Base-by-base conservation (phyloP, 345 rosid species). In the Salix arbutifolia region DNA sequence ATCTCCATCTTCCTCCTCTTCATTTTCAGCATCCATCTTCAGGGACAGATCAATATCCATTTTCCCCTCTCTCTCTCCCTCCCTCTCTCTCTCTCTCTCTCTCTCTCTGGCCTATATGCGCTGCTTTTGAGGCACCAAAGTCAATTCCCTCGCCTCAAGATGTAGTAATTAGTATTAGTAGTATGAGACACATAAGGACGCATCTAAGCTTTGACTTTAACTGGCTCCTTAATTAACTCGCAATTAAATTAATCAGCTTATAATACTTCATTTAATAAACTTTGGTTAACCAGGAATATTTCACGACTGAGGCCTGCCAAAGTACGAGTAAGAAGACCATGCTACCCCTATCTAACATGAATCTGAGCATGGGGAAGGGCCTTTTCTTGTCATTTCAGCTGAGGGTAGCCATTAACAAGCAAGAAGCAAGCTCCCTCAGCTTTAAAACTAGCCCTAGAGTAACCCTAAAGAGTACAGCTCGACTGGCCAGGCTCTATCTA, bases 81-180 rank as follows among this genome's bases (percentile, higher is more conserved):
- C n/a, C 38, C 56, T 72, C 46, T 78, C 72, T 71, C 42, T 35
- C 17, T 74, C 42, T 58, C 69, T 65, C 70, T 33, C 37, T 33
- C 37, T 33, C 37, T 33, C 14, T 40, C 23, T 13, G 14, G 18
- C 25, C 11, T 30, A 13, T 21, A 17, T 30, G n/a, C 76, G 86
- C 84, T 79, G 79, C 87, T 86, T 87, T 89, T 85, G 86, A 83
- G 88, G 88, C 85, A 84, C 90, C 83, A 76, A 86, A 86, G 89
- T 89, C 93, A 86, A 89, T 78, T 62, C 89, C 87, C 76, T 77
- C 86, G 80, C 74, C 88, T 62, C 80, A 53, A 77, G 80, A 78
- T 48, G 75, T 60, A 31, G 75, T 65, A n/a, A n/a, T n/a, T n/a
- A 75, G 76, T 61, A 73, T 75, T 74, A 46, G 74, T 72, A 76